These are phyloP conservation scores for Microdochium bolleyi DNA, from an alignment of 2,329 filamentous ascomycete species.

Conservation along the genomic window DNA sequence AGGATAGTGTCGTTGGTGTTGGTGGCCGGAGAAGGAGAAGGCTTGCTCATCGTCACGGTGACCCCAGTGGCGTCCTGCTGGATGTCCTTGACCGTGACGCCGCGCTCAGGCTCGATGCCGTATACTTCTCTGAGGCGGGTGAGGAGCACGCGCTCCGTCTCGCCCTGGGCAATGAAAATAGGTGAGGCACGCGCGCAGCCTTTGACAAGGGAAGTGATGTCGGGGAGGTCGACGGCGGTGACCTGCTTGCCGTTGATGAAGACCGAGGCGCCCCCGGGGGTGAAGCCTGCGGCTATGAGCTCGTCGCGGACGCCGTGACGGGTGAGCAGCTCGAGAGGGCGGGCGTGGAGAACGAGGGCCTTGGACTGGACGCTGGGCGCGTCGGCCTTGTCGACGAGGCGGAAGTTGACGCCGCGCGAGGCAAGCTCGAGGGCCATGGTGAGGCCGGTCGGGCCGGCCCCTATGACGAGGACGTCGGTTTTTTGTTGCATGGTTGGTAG, in stretches of 20 bases:
- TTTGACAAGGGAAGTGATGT: slow-evolving; percentile 12
- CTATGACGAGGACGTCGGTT: slow-evolving; percentile 26
- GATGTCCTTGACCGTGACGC: slow-evolving; percentile 8
- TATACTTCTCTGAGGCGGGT: slow-evolving; percentile 5
- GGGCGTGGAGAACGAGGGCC: slow-evolving; percentile 36
- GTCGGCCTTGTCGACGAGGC: slow-evolving; percentile 31
- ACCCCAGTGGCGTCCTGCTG: slow-evolving; percentile 9
- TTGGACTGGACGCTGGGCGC: slow-evolving; percentile 26
- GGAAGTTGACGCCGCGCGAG: slow-evolving; percentile 15
- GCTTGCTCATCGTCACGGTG: slow-evolving; percentile 8
- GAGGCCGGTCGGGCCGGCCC: slow-evolving; percentile 32
- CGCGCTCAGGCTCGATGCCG: slow-evolving; percentile 9
- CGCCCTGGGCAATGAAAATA: slow-evolving; percentile 12
- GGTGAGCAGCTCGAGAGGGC: slow-evolving; percentile 38
- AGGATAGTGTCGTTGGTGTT: slow-evolving; percentile 9
- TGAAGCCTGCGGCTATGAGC: slow-evolving; percentile 25
- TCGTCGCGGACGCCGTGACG: slow-evolving; percentile 31
- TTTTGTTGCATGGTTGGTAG: slow-evolving; percentile 13
- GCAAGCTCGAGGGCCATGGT: slow-evolving; percentile 25
- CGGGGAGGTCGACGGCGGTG: slow-evolving; percentile 20
- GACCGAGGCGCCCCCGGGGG: slow-evolving; percentile 26
- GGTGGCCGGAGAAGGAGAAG: not conserved
- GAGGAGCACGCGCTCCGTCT: slow-evolving; percentile 13
- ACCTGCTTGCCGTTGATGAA: slow-evolving; percentile 24
- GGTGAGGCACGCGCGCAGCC: slow-evolving; percentile 12